Conservation (phyloP, 2,329 filamentous ascomycete genomes). For the Simplicillium aogashimaense region DNA sequence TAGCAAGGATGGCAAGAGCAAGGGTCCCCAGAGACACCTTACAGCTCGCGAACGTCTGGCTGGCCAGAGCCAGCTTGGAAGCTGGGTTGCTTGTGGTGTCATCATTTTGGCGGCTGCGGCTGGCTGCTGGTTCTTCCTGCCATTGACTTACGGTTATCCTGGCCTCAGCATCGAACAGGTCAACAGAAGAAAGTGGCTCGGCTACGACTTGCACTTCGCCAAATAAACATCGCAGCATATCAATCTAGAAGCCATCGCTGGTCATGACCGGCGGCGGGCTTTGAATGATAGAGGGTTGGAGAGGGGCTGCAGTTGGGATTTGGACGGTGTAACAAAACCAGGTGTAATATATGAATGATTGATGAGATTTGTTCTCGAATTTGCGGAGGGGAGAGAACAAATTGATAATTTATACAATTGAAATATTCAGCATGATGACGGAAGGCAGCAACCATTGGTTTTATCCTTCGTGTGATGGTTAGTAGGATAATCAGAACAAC, state of each 20-base stretch:
- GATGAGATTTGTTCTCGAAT: neutral
- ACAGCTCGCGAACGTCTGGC: slow-evolving; percentile 76
- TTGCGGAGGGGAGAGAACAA: neutral
- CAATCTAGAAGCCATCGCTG: too few species aligned
- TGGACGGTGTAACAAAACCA: too few species aligned
- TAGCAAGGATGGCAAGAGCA: slow-evolving; percentile 24
- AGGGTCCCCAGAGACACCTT: slow-evolving; percentile 46
- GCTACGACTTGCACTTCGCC: slow-evolving; percentile 96
- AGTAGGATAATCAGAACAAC: too few species aligned
- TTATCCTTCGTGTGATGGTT: too few species aligned
- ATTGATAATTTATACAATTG: neutral
- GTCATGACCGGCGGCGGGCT: too few species aligned
- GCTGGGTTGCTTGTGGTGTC: slow-evolving; percentile 69
- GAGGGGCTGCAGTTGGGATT: too few species aligned
- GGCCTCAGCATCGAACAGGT: slow-evolving; percentile 74
- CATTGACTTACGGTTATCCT: slow-evolving; percentile 89
- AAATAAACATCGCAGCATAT: slow-evolving; percentile 50
- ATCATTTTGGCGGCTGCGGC: slow-evolving; percentile 60
- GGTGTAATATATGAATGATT: too few species aligned
- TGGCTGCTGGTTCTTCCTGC: slow-evolving; percentile 88
- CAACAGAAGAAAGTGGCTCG: slow-evolving; percentile 82
- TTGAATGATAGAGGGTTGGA: neutral
- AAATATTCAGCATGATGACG: too few species aligned
- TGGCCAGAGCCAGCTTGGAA: slow-evolving; percentile 63
- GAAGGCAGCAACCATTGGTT: too few species aligned